Conservation (phyloP, 2,329 filamentous ascomycete genomes). For the Huntiella savannae region DNA sequence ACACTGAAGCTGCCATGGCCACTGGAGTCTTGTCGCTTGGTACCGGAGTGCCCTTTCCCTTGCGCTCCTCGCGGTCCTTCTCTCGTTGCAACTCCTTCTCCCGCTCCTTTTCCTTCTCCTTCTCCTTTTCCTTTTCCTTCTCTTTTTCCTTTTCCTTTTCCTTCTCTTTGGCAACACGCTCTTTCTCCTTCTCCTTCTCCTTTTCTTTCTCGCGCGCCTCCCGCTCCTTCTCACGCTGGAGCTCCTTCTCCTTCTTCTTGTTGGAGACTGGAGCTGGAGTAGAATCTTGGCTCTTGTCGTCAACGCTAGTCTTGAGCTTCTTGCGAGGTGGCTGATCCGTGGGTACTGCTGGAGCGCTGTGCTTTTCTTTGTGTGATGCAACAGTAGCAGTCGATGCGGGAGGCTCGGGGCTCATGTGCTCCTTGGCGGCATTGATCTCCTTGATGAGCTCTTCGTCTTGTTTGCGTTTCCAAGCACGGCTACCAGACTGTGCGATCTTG, state of each 20-base stretch:
- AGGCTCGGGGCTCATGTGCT: conserved; percentile 17
- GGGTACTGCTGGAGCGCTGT: no score
- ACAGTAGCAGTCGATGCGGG: conserved; percentile 7
- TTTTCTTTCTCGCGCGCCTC: not conserved
- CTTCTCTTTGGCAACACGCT: conserved; percentile 1
- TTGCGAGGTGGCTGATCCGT: conserved; percentile 37
- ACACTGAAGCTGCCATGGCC: conserved; percentile 13
- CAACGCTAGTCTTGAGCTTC: conserved; percentile 38
- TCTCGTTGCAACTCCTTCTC: conserved; percentile 4
- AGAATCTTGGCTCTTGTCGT: conserved; percentile 23
- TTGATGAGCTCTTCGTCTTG: conserved; percentile 81
- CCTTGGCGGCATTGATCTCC: conserved; percentile 47
- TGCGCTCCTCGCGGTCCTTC: conserved; percentile 1
- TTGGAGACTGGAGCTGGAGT: conserved; percentile 24
- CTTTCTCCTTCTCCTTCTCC: not conserved
- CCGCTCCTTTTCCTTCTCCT: conserved; percentile 22
- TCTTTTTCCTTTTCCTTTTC: conserved; percentile 3
- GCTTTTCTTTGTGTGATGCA: not conserved
- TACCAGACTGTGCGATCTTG: conserved; percentile 63
- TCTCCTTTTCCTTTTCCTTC: conserved; percentile 17
- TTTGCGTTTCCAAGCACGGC: conserved; percentile 68
- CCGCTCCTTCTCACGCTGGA: not conserved
- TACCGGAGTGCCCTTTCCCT: conserved; percentile 2
- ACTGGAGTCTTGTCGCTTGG: conserved; percentile 27
- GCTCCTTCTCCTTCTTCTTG: conserved; percentile 21